A percentile compares a stretch with the other conserved stretches of the same genome.
phyloP scores from a whole-genome alignment of 768 basidiomycete genomes.

The Terana coerulea region DNA sequence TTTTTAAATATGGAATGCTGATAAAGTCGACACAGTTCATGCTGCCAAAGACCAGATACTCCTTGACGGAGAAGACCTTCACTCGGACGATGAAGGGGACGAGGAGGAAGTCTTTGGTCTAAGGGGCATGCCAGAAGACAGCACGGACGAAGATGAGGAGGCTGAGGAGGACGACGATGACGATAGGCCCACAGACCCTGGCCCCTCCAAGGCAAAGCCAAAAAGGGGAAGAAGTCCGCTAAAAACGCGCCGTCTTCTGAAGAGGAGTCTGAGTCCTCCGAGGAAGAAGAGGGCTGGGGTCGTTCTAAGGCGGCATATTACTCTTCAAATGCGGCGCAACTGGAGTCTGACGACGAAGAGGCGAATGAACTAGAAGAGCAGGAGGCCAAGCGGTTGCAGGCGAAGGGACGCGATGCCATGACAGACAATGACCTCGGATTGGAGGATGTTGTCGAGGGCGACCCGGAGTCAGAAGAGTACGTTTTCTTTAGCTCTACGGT shows the following conservation, averaged over 20 bases:
- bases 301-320: slow-evolving; percentile 78
- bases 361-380: slow-evolving; percentile 84
- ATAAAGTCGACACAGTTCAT: slow-evolving; percentile 58
- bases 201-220: slow-evolving; percentile 22
- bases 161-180: slow-evolving; percentile 33
- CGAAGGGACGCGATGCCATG: slow-evolving; percentile 68
- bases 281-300: slow-evolving; percentile 79
- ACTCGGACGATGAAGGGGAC: slow-evolving; percentile 50
- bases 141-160: slow-evolving; percentile 37
- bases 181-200: slow-evolving; percentile 22
- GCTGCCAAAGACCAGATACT: slow-evolving; percentile 71
- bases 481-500: neutral
- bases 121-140: slow-evolving; percentile 46
- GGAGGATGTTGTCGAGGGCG: slow-evolving; percentile 48
- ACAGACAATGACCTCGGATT: slow-evolving; percentile 83
- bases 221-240: slow-evolving; percentile 22
- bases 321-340: slow-evolving; percentile 74
- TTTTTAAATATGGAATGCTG: neutral
- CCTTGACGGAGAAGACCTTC: slow-evolving; percentile 55
- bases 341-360: slow-evolving; percentile 88
- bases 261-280: slow-evolving; percentile 25
- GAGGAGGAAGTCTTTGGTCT: slow-evolving; percentile 84
- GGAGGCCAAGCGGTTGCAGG: slow-evolving; percentile 78
- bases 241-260: slow-evolving; percentile 15
- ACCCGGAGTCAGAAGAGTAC: slow-evolving; percentile 28